A percentile compares a stretch with the other conserved stretches of the same genome.
phyloP scores from a whole-genome alignment of 2,329 filamentous ascomycete species.

The Teratosphaeria destructans region DNA sequence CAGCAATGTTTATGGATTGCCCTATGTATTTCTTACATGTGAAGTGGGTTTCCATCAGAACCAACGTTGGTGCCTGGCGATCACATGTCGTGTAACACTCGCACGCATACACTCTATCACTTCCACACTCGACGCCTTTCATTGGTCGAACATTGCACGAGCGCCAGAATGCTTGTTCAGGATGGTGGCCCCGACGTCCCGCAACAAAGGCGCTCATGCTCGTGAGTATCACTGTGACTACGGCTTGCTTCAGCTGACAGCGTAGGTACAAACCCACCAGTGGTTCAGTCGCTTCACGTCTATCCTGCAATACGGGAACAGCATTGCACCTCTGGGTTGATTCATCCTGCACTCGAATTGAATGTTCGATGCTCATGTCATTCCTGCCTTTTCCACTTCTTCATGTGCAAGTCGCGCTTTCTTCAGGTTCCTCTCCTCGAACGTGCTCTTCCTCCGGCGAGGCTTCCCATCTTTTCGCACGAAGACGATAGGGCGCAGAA shows the following conservation, averaged over 20 bases:
- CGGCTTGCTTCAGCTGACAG: background rate
- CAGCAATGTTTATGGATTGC: background rate
- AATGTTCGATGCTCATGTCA: background rate
- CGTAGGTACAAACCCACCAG: background rate
- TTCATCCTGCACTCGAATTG: background rate
- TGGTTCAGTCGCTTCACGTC: background rate
- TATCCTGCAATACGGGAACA: background rate
- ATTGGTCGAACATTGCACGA: background rate
- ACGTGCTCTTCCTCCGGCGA: background rate
- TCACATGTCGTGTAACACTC: background rate
- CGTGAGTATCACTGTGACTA: background rate
- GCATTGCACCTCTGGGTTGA: background rate
- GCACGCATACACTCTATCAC: background rate
- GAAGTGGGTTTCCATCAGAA: background rate
- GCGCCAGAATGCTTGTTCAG: background rate
- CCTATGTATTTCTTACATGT: background rate
- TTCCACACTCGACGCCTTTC: background rate
- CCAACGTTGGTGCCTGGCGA: background rate
- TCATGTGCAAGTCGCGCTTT: background rate
- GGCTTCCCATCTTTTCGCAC: background rate
- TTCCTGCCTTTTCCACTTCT: background rate
- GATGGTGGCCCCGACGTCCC: background rate
- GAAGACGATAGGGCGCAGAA: constrained; percentile 34
- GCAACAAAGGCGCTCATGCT: background rate
- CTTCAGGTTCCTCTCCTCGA: background rate